Conservation (phyloP, 2,329 filamentous ascomycete genomes). For the Penicillium sp. region DNA sequence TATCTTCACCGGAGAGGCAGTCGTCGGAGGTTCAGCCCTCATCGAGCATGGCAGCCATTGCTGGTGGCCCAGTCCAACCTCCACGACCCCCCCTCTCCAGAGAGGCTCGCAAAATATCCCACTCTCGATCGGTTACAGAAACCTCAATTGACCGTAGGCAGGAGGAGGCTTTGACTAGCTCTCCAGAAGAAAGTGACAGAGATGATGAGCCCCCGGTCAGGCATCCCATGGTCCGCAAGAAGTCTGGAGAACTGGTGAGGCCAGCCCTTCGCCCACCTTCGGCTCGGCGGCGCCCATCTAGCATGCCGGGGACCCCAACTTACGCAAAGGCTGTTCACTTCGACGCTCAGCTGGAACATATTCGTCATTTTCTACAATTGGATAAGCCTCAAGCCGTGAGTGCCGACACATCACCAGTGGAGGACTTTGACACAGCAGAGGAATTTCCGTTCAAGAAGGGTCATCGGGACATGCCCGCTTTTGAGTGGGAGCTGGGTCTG, state of each 20-base stretch:
- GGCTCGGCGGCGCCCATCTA: conserved; percentile 69
- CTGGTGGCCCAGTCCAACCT: no score
- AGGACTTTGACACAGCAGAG: conserved; percentile 79
- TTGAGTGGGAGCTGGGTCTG: no score
- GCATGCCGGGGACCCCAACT: conserved; percentile 93
- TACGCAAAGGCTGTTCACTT: conserved; percentile 98
- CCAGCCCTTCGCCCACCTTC: conserved; percentile 76
- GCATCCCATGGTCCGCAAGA: conserved; percentile 92
- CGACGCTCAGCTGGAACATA: conserved; percentile 89
- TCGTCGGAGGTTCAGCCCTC: conserved; percentile 14
- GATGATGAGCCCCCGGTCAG: conserved; percentile 58
- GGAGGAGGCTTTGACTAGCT: conserved; percentile 36
- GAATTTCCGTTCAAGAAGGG: no score
- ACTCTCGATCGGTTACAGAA: conserved; percentile 54
- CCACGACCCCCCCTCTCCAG: no score
- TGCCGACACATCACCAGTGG: conserved; percentile 81
- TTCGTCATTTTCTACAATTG: conserved; percentile 87
- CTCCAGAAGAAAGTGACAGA: conserved; percentile 46
- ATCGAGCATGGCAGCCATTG: conserved; percentile 39
- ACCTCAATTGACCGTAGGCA: conserved; percentile 42
- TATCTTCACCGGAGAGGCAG: no score
- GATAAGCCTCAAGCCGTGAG: conserved; percentile 94
- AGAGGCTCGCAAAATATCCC: conserved; percentile 52
- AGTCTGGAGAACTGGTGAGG: conserved; percentile 91
- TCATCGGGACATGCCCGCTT: no score